Conservation (phyloP, 768 basidiomycete genomes). For the Amanita polypyramis region DNA sequence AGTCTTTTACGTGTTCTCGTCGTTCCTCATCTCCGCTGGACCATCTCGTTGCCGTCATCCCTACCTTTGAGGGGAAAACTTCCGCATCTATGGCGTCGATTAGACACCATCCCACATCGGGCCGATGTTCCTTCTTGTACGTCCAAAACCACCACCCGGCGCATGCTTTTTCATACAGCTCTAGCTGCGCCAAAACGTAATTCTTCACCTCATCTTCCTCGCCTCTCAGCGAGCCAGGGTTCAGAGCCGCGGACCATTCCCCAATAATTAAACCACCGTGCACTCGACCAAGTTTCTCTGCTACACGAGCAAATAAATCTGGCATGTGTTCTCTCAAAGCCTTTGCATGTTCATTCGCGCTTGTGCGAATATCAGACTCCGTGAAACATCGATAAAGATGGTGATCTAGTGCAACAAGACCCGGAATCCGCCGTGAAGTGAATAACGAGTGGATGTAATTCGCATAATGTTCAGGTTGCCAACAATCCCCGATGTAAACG, state of each 20-base stretch:
- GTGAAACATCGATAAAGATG: conserved; percentile 83
- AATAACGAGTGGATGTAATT: conserved; percentile 28
- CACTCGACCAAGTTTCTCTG: conserved; percentile 22
- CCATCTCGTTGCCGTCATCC: conserved; percentile 23
- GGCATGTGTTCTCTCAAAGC: conserved; percentile 29
- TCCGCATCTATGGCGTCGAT: conserved; percentile 52
- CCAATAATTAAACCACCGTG: conserved; percentile 49
- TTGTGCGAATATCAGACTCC: conserved; percentile 37
- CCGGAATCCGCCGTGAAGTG: conserved; percentile 4
- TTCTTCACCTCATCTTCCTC: conserved; percentile 25
- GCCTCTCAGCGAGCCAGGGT: conserved; percentile 43
- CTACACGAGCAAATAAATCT: conserved; percentile 23
- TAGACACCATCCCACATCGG: conserved; percentile 71
- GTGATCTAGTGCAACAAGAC: conserved; percentile 60
- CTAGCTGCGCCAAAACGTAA: conserved; percentile 56
- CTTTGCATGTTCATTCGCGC: conserved; percentile 43
- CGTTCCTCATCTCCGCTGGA: conserved; percentile 12
- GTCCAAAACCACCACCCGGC: conserved; percentile 85
- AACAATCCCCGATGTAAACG: conserved; percentile 67
- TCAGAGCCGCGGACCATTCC: conserved; percentile 73
- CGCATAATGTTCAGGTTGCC: conserved; percentile 59
- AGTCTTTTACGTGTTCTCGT: conserved; percentile 16
- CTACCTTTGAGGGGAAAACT: conserved; percentile 47
- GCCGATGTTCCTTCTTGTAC: conserved; percentile 54
- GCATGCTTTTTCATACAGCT: conserved; percentile 49